A percentile compares a stretch with the other conserved stretches of the same genome.
Conservation (phyloP, 352 stramenopile genomes). For the Phytophthora lateralis region DNA sequence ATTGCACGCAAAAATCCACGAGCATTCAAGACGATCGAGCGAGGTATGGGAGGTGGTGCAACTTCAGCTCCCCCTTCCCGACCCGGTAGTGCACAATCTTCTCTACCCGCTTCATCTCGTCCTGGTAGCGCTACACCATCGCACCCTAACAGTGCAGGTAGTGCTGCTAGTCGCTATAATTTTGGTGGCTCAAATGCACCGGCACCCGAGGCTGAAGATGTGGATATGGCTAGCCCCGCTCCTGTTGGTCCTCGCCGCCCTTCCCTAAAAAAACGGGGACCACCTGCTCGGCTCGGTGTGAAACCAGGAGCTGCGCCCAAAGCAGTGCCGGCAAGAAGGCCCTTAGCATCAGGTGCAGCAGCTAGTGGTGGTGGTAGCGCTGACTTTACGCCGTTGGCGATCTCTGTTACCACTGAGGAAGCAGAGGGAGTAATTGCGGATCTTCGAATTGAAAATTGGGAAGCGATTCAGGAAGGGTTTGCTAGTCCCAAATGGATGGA, state of each 20-base stretch:
- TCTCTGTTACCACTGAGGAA: constrained; percentile 71
- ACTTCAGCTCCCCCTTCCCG: constrained; percentile 36
- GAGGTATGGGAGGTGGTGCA: constrained; percentile 39
- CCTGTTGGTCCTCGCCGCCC: constrained; percentile 13
- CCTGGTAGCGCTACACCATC: constrained; percentile 34
- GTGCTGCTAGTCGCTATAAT: constrained; percentile 31
- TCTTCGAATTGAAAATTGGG: constrained; percentile 65
- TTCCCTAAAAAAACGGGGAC: constrained; percentile 54
- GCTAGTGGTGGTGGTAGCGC: constrained; percentile 29
- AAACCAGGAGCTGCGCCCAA: constrained; percentile 46
- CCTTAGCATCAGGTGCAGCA: constrained; percentile 18
- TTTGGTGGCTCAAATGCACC: constrained; percentile 15
- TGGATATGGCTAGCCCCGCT: constrained; percentile 37
- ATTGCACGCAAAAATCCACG: constrained; percentile 75
- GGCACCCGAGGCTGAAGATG: constrained; percentile 28
- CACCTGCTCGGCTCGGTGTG: constrained; percentile 52
- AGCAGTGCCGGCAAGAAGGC: constrained; percentile 36
- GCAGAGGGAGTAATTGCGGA: constrained; percentile 62
- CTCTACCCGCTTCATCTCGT: constrained; percentile 14
- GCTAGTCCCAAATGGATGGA: constrained; percentile 83
- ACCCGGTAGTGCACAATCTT: constrained; percentile 38
- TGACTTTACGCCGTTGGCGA: constrained; percentile 69
- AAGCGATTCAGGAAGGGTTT: constrained; percentile 60
- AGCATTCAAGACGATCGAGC: constrained; percentile 70
- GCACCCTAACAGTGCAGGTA: constrained; percentile 34